Conservation (phyloP, 2,329 filamentous ascomycete species). For the Myriosclerotinia duriaeana region DNA sequence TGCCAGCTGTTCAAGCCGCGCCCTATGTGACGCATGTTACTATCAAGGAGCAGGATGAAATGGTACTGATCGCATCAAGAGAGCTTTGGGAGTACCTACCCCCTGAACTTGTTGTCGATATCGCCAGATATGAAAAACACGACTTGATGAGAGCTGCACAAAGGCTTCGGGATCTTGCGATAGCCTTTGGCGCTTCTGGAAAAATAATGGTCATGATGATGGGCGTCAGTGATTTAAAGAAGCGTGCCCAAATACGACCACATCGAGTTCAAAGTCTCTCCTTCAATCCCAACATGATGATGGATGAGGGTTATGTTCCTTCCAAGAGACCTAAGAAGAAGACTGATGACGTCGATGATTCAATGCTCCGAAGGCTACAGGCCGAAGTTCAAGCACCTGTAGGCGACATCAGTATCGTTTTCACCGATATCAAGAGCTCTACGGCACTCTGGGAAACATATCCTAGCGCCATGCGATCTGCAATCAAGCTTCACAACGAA, state of each 20-base stretch:
- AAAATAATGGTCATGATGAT: slow-evolving; percentile 99
- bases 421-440: slow-evolving; percentile 99
- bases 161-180: slow-evolving; percentile 89
- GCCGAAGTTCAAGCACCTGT: slow-evolving; percentile 88
- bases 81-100: slow-evolving; percentile 96
- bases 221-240: slow-evolving; percentile 86
- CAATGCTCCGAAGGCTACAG: slow-evolving; percentile 80
- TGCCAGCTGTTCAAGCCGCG: slow-evolving; percentile 89
- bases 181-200: slow-evolving; percentile 87
- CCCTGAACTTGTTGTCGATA: slow-evolving; percentile 86
- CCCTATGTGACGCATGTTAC: slow-evolving; percentile 78
- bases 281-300: slow-evolving; percentile 72
- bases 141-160: slow-evolving; percentile 95
- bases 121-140: slow-evolving; percentile 79
- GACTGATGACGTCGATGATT: slow-evolving; percentile 68
- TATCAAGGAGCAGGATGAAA: slow-evolving; percentile 86
- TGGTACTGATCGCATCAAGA: slow-evolving; percentile 84
- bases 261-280: slow-evolving; percentile 77
- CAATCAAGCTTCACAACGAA: slow-evolving; percentile 96
- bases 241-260: slow-evolving; percentile 69
- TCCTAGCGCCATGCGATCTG: slow-evolving; percentile 90
- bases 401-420: slow-evolving; percentile 89
- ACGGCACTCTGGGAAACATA: slow-evolving; percentile 95
- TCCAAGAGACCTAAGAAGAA: slow-evolving; percentile 66
- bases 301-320: slow-evolving; percentile 67